Evolutionary conservation across 2,329 filamentous ascomycete species (phyloP).

Genomic region (Aspergillus jensenii): DNA sequence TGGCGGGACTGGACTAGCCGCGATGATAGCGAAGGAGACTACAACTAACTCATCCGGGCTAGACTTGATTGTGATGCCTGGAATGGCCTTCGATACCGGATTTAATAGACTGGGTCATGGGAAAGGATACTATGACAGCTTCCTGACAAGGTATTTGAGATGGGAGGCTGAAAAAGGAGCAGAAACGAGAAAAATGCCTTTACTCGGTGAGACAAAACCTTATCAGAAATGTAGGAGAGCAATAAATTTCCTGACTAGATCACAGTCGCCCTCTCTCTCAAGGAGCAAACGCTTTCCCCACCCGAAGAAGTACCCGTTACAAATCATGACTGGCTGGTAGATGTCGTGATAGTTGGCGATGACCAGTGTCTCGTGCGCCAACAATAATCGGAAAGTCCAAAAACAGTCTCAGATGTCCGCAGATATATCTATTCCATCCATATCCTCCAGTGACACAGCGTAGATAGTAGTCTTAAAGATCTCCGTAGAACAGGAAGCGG

Average conservation of each 20-base stretch:
- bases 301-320: conserved; percentile 70
- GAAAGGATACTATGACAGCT: conserved; percentile 96
- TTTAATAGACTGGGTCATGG: conserved; percentile 85
- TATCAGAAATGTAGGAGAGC: conserved; percentile 1
- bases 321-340: conserved; percentile 73
- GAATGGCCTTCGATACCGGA: conserved; percentile 80
- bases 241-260: conserved; percentile 27
- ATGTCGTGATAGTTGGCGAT: conserved; percentile 73
- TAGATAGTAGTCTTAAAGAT: conserved; percentile 17
- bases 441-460: conserved; percentile 18
- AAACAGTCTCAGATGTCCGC: conserved; percentile 19
- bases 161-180: conserved; percentile 34
- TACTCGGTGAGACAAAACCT: conserved; percentile 54
- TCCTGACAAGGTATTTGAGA: conserved; percentile 71
- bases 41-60: conserved; percentile 49
- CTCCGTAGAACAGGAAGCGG: conserved; percentile 8
- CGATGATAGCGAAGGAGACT: conserved; percentile 13
- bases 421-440: conserved; percentile 20
- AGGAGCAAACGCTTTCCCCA: conserved; percentile 75
- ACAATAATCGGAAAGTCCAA: conserved; percentile 21
- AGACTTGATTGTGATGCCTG: conserved; percentile 87
- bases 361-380: conserved; percentile 54
- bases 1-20: conserved; percentile 55
- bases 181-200: conserved; percentile 49
- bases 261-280: conserved; percentile 75